Conservation (phyloP, 768 basidiomycete species). For the Gyrodon lividus region DNA sequence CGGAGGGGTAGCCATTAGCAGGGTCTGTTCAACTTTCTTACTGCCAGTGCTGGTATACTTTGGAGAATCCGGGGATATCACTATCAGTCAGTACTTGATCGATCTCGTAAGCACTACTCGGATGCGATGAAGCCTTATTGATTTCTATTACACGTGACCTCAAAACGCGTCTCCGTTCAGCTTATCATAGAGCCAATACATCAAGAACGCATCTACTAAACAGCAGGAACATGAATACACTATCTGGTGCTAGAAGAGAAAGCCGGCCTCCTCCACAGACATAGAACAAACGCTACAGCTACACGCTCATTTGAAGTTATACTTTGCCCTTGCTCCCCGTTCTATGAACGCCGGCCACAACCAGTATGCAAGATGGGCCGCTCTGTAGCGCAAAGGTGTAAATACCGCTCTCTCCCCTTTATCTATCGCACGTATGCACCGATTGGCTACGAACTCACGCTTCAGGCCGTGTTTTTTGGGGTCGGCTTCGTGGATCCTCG, state of each 20-base stretch:
- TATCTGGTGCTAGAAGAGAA: conserved; percentile 2
- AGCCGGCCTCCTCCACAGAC: neutral
- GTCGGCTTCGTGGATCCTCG: conserved; percentile 39
- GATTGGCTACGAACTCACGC: conserved; percentile 54
- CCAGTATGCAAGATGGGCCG: conserved; percentile 64
- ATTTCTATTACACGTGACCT: no score
- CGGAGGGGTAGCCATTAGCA: conserved; percentile 18
- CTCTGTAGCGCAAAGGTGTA: conserved; percentile 47
- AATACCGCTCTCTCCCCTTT: conserved; percentile 54
- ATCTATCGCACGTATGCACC: conserved; percentile 64
- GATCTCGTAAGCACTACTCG: no score
- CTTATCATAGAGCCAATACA: no score
- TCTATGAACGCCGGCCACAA: conserved; percentile 58
- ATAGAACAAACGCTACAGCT: neutral
- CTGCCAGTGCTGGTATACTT: no score
- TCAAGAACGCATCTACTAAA: no score
- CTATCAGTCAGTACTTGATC: no score
- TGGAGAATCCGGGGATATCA: no score
- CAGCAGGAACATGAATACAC: neutral
- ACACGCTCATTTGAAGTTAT: conserved; percentile 44
- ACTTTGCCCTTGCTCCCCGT: conserved; percentile 58
- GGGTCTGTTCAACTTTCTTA: neutral
- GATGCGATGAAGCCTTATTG: no score
- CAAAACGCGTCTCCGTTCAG: no score
- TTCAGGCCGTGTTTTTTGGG: conserved; percentile 60